Percentiles rank a stretch among this genome's conserved stretches.
phyloP scores from a whole-genome alignment of 306 rosid species.

The Hippophae tibetana region DNA sequence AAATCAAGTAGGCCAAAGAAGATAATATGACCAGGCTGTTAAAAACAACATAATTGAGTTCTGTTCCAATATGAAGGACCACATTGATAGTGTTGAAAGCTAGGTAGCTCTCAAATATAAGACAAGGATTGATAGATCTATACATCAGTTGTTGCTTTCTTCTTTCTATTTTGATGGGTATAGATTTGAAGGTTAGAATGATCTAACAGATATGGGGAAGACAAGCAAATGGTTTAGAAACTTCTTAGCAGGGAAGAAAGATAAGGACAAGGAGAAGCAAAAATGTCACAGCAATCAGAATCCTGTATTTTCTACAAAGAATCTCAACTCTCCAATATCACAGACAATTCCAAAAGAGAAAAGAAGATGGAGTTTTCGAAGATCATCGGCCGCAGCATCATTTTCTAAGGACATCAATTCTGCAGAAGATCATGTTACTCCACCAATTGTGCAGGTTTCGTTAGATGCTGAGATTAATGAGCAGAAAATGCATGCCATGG shows the following conservation, averaged over 20 bases:
- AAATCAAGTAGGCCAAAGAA: conserved; percentile 9
- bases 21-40: conserved; percentile 37
- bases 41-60: conserved; percentile 12
- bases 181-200: conserved; percentile 21
- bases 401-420: conserved; percentile 35
- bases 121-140: conserved; percentile 26
- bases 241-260: conserved; percentile 70
- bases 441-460: conserved; percentile 20
- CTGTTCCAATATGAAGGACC: conserved; percentile 21
- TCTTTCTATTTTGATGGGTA: conserved; percentile 22
- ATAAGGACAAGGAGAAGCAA: conserved; percentile 33
- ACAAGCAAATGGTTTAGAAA: conserved; percentile 70
- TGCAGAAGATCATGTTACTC: conserved; percentile 24
- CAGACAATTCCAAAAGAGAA: conserved; percentile 57
- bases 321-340: conserved; percentile 29
- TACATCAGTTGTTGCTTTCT: conserved; percentile 33
- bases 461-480: conserved; percentile 37
- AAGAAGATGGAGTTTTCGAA: conserved; percentile 79
- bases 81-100: not conserved
- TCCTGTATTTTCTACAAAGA: conserved; percentile 32
- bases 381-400: conserved; percentile 59
- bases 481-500: conserved; percentile 57
- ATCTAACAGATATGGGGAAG: conserved; percentile 59
- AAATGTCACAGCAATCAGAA: conserved; percentile 24
- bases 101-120: conserved; percentile 22